Conservation (phyloP, 2,329 filamentous ascomycete species). For the Diaporthe australafricana region DNA sequence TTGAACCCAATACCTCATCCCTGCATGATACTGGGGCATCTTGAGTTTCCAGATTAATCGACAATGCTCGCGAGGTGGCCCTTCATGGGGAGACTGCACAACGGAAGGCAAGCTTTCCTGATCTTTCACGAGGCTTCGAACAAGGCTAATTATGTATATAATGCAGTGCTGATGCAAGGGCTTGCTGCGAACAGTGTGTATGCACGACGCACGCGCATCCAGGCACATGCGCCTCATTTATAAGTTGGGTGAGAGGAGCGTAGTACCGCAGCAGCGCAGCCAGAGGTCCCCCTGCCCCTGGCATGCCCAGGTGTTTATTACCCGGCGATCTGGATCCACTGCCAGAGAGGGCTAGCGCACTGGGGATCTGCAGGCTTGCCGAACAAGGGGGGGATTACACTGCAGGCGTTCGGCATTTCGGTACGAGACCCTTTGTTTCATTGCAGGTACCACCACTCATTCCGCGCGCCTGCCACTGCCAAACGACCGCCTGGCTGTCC, state of each 20-base stretch:
- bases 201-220: not conserved
- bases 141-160: not conserved
- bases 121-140: not conserved
- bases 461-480: constrained; percentile 1
- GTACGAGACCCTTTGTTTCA: constrained; percentile 29
- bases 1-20: not conserved
- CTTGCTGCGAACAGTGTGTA: not conserved
- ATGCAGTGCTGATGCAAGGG: not conserved
- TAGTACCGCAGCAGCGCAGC: constrained; percentile 18
- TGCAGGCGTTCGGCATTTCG: constrained; percentile 22
- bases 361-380: constrained; percentile 25
- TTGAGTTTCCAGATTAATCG: too few species aligned
- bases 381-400: constrained; percentile 16
- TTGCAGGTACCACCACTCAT: constrained; percentile 21
- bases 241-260: not conserved
- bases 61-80: not conserved
- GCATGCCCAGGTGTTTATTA: constrained; percentile 10
- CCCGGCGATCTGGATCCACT: constrained; percentile 18
- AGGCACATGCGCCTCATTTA: constrained; percentile 12
- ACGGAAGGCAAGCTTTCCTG: not conserved
- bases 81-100: not conserved
- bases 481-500: constrained; percentile 3
- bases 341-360: not conserved
- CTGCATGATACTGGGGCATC: too few species aligned
- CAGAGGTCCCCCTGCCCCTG: constrained; percentile 22